Conservation (phyloP, 352 stramenopile species). For the Globisporangium spinosum region DNA sequence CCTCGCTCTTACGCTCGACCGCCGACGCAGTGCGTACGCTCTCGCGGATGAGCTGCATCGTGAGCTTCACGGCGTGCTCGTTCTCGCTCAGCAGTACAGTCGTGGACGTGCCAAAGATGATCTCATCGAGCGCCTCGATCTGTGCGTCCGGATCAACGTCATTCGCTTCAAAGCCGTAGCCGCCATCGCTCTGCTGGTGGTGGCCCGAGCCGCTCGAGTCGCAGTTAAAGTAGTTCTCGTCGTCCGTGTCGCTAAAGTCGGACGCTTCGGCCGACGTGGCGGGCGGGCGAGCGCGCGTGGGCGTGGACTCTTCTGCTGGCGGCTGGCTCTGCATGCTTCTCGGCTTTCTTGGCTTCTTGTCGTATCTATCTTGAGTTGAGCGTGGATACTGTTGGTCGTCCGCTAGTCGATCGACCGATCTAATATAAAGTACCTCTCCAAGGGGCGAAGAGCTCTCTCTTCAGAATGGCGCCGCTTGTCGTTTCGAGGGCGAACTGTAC, state of each 20-base stretch:
- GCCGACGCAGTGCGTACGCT: conserved; percentile 20
- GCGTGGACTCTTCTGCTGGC: background rate
- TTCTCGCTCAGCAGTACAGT: conserved; percentile 23
- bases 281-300: background rate
- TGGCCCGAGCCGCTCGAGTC: conserved; percentile 1
- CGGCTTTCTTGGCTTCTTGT: background rate
- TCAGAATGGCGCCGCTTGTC: background rate
- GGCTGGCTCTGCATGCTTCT: background rate
- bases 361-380: background rate
- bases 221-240: conserved; percentile 7
- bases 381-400: background rate
- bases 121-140: conserved; percentile 59
- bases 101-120: conserved; percentile 35
- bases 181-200: conserved; percentile 3
- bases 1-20: conserved; percentile 11
- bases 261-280: background rate
- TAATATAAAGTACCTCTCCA: background rate
- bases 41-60: conserved; percentile 67
- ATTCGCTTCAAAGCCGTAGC: background rate
- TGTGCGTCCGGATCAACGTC: conserved; percentile 39
- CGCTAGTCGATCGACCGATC: background rate
- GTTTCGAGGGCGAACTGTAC: conserved; percentile 3
- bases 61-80: conserved; percentile 43
- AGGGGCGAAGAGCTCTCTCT: background rate
- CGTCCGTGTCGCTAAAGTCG: conserved; percentile 19